Evolutionary conservation across 495 filamentous ascomycete species (phyloP), one percentile per base, ranked within the genome.

Genomic region (Cairneyella variabilis): DNA sequence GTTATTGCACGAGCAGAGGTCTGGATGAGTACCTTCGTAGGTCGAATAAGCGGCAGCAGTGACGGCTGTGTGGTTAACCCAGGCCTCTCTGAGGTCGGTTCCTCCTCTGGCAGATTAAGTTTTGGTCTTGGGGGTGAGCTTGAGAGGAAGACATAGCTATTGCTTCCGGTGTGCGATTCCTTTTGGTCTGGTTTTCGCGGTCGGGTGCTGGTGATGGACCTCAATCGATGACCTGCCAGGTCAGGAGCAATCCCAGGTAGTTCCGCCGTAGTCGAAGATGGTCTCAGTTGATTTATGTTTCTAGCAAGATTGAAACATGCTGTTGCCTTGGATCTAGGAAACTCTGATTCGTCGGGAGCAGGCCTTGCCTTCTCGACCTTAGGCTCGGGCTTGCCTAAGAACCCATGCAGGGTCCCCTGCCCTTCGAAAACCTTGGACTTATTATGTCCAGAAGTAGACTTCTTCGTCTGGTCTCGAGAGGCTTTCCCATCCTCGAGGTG

Each of bases 361-460:
- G 37, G 17, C 6, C 8, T 65, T 52, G 70, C 17, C 22, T 26
- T 56, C n/a, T 61, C 20, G 38, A 7, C 8, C 9, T 28, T 14
- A 14, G 44, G 57, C 48, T 46, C 37, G 14, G 60, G 38, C 21
- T 68, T 67, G 1, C 49, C 60, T 32, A 80, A 71, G 57, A 80
- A 79, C 30, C 52, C 68, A 16, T 65, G 65, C 22, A 82, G 63
- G 23, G 63, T 77, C 2, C 74, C 71, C 62, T 82, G 77, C 1
- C 69, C 68, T 43, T 62, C 62, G 7, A 65, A 45, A 14, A 45
- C 71, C 70, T 62, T 81, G 76, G 1, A 66, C 66, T 43, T 62
- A 60, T 50, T 26, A 4, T 22, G 23, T 2, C 6, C 37, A 12
- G 21, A 58, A 17, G 27, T 54, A 44, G 7, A 62, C 44, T 56